A percentile compares a stretch with the other conserved stretches of the same genome.
Evolutionary conservation across 1,139 yeast genomes (phyloP).

Genomic region (Lodderomyces margitis): DNA sequence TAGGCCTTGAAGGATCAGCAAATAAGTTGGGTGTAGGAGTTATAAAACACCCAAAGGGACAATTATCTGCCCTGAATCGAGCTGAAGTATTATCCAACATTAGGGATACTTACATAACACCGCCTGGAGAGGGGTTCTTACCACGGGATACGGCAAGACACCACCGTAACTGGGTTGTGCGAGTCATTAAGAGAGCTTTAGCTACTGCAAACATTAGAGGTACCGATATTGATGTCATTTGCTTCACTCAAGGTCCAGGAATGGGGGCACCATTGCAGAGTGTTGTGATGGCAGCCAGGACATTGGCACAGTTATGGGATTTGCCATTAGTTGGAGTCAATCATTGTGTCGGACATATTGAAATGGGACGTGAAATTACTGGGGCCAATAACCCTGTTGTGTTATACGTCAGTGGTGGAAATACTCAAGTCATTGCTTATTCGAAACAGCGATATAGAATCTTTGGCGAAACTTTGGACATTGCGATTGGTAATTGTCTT

Average conservation of each 20-base stretch:
- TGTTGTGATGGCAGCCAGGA: slow-evolving; percentile 89
- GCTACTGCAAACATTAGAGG: slow-evolving; percentile 58
- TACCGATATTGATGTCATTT: slow-evolving; percentile 77
- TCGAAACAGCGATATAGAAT: slow-evolving; percentile 89
- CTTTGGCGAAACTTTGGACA: slow-evolving; percentile 95
- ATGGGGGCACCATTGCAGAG: slow-evolving; percentile 98
- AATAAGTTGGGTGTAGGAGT: slow-evolving; percentile 94
- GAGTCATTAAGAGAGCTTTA: slow-evolving; percentile 68
- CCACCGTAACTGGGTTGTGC: slow-evolving; percentile 92
- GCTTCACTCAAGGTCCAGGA: slow-evolving; percentile 98
- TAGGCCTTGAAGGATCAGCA: slow-evolving; percentile 96
- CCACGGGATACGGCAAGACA: slow-evolving; percentile 97
- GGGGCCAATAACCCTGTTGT: slow-evolving; percentile 96
- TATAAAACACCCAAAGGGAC: slow-evolving; percentile 65
- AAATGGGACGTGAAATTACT: slow-evolving; percentile 98
- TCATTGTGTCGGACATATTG: slow-evolving; percentile 97
- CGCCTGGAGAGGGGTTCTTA: slow-evolving; percentile 96
- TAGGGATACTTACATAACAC: slow-evolving; percentile 91
- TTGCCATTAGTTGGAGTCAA: slow-evolving; percentile 92
- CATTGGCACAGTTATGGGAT: slow-evolving; percentile 76
- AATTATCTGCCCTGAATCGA: slow-evolving; percentile 49
- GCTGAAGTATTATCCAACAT: slow-evolving; percentile 82
- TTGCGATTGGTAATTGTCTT: slow-evolving; percentile 94
- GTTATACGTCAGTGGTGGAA: slow-evolving; percentile 95
- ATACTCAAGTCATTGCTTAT: slow-evolving; percentile 96